These are phyloP conservation scores for Suhomyces atakaporum DNA, from an alignment of 1,139 yeast genomes.

Conservation along the genomic window DNA sequence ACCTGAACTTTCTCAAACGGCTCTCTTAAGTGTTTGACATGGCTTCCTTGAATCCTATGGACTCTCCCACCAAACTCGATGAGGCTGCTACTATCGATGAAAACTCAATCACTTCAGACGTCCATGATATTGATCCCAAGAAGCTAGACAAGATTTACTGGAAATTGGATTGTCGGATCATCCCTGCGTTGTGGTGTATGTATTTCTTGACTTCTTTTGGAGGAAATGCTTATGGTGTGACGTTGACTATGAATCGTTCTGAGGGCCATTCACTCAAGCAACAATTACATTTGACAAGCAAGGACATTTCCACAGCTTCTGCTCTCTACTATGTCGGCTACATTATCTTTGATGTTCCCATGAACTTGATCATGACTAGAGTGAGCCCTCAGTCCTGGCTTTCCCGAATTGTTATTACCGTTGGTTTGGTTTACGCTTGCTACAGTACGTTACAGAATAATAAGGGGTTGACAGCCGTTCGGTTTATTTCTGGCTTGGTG, in stretches of 20 bases:
- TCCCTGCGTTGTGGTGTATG: conserved; percentile 81
- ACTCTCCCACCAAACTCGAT: conserved; percentile 4
- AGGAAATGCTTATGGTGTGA: conserved; percentile 71
- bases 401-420: conserved; percentile 72
- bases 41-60: conserved; percentile 1
- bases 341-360: conserved; percentile 82
- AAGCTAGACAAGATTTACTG: conserved; percentile 62
- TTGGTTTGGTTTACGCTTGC: conserved; percentile 76
- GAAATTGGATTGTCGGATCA: conserved; percentile 67
- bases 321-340: conserved; percentile 84
- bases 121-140: conserved; percentile 16
- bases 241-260: conserved; percentile 76
- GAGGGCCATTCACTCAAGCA: conserved; percentile 63
- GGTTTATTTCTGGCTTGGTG: conserved; percentile 75
- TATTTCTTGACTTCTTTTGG: conserved; percentile 83
- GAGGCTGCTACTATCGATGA: conserved; percentile 8
- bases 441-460: conserved; percentile 58
- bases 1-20: background rate
- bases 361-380: conserved; percentile 83
- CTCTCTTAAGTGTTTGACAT: background rate
- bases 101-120: conserved; percentile 6
- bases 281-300: conserved; percentile 51
- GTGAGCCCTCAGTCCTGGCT: conserved; percentile 87
- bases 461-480: conserved; percentile 66
- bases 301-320: conserved; percentile 71